Percentiles rank a stretch among this genome's conserved stretches.
phyloP scores from a whole-genome alignment of 1,139 yeast species.

The Candida frijolesensis region DNA sequence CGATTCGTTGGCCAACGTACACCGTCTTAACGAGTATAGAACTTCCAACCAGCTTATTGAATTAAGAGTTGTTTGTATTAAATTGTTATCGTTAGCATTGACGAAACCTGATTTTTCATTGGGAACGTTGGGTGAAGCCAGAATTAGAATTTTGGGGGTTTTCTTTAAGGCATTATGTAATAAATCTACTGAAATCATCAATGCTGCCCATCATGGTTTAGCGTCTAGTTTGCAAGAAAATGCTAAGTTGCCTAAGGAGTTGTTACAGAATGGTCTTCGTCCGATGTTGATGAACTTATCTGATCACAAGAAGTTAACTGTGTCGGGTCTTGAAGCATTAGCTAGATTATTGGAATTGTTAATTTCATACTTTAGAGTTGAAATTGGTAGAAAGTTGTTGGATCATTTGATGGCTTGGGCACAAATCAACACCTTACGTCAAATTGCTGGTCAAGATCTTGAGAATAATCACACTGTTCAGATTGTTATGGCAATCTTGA shows the following conservation, averaged over 20 bases:
- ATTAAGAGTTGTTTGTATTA: slow-evolving; percentile 86
- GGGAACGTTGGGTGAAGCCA: slow-evolving; percentile 77
- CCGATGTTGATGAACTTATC: slow-evolving; percentile 95
- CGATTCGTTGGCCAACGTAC: slow-evolving; percentile 87
- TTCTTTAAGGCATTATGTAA: slow-evolving; percentile 92
- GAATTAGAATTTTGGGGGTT: slow-evolving; percentile 87
- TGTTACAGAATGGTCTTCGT: slow-evolving; percentile 87
- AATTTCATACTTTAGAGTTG: slow-evolving; percentile 93
- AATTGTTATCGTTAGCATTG: slow-evolving; percentile 77
- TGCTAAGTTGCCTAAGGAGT: slow-evolving; percentile 87
- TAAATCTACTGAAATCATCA: slow-evolving; percentile 81
- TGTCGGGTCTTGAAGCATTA: slow-evolving; percentile 87
- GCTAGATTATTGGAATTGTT: slow-evolving; percentile 84
- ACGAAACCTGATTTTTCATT: slow-evolving; percentile 78
- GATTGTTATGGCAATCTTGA: slow-evolving; percentile 86
- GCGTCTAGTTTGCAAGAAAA: slow-evolving; percentile 83
- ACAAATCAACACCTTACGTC: slow-evolving; percentile 73
- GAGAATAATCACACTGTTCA: slow-evolving; percentile 81
- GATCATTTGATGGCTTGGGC: slow-evolving; percentile 98
- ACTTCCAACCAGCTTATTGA: slow-evolving; percentile 87
- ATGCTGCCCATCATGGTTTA: slow-evolving; percentile 90
- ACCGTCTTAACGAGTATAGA: slow-evolving; percentile 79
- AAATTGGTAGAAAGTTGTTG: slow-evolving; percentile 87
- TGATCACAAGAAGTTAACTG: slow-evolving; percentile 88
- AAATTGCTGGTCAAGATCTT: slow-evolving; percentile 71